These are phyloP conservation scores for Cystobasidiopsis lactophilus DNA, from an alignment of 768 basidiomycete species.

Conservation along the genomic window DNA sequence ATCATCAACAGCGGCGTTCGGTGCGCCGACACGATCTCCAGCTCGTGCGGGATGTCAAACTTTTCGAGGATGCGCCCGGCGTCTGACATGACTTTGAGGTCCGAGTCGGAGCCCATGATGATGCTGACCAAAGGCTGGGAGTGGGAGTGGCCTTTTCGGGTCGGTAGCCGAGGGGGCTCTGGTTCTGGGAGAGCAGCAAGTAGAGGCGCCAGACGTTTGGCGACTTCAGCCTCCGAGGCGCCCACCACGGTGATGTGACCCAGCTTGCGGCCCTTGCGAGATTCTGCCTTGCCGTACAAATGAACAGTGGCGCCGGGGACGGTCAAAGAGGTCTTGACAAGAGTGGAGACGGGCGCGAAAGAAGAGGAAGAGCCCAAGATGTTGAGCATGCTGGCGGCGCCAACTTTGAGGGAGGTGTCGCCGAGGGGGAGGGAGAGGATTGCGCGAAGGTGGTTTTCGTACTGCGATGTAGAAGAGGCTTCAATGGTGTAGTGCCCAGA, in stretches of 20 bases:
- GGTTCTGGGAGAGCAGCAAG: constrained; percentile 39
- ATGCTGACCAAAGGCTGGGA: constrained; percentile 60
- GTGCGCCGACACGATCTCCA: constrained; percentile 91
- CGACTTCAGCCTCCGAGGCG: constrained; percentile 51
- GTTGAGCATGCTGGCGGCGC: constrained; percentile 79
- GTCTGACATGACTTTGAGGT: constrained; percentile 78
- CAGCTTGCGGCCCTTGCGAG: constrained; percentile 83
- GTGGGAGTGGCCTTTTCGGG: constrained; percentile 32
- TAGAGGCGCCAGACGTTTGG: constrained; percentile 46
- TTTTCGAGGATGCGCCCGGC: constrained; percentile 60
- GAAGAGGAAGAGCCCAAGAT: constrained; percentile 56
- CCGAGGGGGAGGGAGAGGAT: constrained; percentile 78
- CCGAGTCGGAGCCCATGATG: constrained; percentile 98
- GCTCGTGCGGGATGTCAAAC: constrained; percentile 72
- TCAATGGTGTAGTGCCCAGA: constrained; percentile 98
- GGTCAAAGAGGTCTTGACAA: constrained; percentile 39
- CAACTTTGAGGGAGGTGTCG: constrained; percentile 64
- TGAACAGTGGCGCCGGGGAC: constrained; percentile 62
- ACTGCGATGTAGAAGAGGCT: constrained; percentile 88
- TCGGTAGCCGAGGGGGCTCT: constrained; percentile 22
- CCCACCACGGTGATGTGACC: constrained; percentile 85
- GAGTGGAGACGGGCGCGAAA: constrained; percentile 29
- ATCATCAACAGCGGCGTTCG: constrained; percentile 73
- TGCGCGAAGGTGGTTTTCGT: constrained; percentile 87
- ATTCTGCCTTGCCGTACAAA: constrained; percentile 82